phyloP scores from a whole-genome alignment of 257 asterid species.

The Craterostigma plantagineum region DNA sequence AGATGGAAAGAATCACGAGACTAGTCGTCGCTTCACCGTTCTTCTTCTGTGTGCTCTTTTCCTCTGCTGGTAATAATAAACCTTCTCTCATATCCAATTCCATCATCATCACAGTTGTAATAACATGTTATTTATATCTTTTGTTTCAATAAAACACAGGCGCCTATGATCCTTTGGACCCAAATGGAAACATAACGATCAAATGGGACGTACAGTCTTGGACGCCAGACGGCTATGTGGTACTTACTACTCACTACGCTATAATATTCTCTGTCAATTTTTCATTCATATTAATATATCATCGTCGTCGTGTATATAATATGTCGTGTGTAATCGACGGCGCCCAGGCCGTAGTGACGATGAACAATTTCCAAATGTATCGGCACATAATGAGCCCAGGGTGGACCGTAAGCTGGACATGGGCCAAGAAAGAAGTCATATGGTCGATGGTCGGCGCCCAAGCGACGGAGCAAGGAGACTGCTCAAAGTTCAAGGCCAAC shows the following conservation, averaged over 20 bases:
- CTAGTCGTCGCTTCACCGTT: conserved; percentile 10
- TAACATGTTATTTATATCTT: not conserved
- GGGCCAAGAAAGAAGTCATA: conserved; percentile 47
- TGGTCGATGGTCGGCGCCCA: conserved; percentile 46
- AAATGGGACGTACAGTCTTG: conserved; percentile 77
- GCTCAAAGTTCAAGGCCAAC: conserved; percentile 41
- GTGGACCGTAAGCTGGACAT: conserved; percentile 41
- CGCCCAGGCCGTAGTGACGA: conserved; percentile 41
- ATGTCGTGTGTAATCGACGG: too few relatives aligned
- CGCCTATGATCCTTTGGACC: conserved; percentile 74
- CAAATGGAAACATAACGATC: conserved; percentile 61
- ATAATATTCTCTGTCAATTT: too few relatives aligned
- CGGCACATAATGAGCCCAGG: conserved; percentile 55
- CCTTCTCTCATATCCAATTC: too few relatives aligned
- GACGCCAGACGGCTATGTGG: conserved; percentile 75
- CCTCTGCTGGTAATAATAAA: conserved; percentile 25
- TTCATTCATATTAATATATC: too few relatives aligned
- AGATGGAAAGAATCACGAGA: conserved; percentile 14
- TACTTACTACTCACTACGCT: conserved; percentile 6
- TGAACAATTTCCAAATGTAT: conserved; percentile 45
- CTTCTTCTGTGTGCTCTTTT: conserved; percentile 13
- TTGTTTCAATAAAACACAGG: too few relatives aligned
- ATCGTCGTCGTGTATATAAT: too few relatives aligned
- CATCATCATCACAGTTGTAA: not conserved
- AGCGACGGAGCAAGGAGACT: conserved; percentile 49